A percentile compares a stretch with the other conserved stretches of the same genome.
phyloP scores from a whole-genome alignment of 345 rosid genomes.

The Stellera chamaejasme region DNA sequence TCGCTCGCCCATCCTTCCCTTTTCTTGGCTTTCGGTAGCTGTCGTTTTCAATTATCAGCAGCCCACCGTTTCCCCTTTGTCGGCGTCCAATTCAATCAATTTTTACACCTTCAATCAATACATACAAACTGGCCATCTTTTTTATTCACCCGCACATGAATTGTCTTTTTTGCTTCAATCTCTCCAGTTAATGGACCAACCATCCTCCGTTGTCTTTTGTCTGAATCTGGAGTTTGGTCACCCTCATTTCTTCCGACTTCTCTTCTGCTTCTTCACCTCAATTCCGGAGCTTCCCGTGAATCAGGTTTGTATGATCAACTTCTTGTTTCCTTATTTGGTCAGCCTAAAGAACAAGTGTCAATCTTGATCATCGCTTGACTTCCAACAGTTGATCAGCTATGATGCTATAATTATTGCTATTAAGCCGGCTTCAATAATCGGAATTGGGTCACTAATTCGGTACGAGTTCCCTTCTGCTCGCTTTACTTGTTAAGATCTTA shows the following conservation, averaged over 20 bases:
- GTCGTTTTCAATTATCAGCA: conserved; percentile 23
- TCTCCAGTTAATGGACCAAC: neutral
- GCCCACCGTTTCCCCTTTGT: conserved; percentile 41
- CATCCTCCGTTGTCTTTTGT: conserved; percentile 7
- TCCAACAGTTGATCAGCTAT: neutral
- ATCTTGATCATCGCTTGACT: too few species aligned
- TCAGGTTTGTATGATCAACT: conserved; percentile 9
- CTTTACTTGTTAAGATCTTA: neutral
- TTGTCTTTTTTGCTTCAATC: too few species aligned
- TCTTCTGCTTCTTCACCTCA: neutral
- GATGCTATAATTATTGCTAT: neutral
- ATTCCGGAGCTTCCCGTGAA: conserved; percentile 3
- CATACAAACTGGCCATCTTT: too few species aligned
- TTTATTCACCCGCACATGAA: neutral
- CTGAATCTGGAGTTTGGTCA: conserved; percentile 13
- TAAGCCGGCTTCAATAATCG: too few species aligned
- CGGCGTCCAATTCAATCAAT: conserved; percentile 26
- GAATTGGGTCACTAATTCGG: too few species aligned
- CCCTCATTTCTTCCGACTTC: conserved; percentile 17
- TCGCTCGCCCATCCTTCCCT: neutral
- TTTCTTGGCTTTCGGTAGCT: conserved; percentile 25
- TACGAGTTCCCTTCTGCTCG: neutral
- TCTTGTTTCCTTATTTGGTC: neutral
- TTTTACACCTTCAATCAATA: neutral
- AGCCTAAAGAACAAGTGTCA: too few species aligned